Base-by-base conservation (phyloP, 1,284 basidiomycete genomes). In the Ceratobasidium sp. region DNA sequence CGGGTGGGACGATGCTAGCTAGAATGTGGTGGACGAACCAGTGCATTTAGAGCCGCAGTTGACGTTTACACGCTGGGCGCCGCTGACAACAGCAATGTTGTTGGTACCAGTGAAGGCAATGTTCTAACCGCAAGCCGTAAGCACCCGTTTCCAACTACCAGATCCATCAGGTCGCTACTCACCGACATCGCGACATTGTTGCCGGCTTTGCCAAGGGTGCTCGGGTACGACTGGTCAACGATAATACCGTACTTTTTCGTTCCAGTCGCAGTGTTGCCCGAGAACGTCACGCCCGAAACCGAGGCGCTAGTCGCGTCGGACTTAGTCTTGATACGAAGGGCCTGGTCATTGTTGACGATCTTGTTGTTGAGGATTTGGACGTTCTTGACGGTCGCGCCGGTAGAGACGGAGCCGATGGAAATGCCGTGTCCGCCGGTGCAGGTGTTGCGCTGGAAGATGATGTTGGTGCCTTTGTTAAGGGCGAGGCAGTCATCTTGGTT, bases 401-500 rank as follows among this genome's bases (percentile, higher is more conserved):
- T 74, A 1, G 65, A 64, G 36, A 80, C 77, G 1, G 76, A 77
- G 47, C 79, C 79, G 50, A 80, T 76, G 15, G 76, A 77, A 48
- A 78, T 73, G 8, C 79, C 79, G 62, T 79, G 79, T 1, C 79
- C 78, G 19, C 77, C 78, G 17, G 74, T 69, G 75, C 78, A 79
- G 62, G 63, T 75, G 62, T 75, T 77, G 53, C 78, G 77, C 64
- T 77, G 72, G 57, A 77, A 78, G 19, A 76, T 67, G 22, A 80
- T 73, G 67, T 76, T 75, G 19, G 63, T 57, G 31, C 77, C 79
- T 22, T 76, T 75, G 51, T 76, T 79, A 41, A 79, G 62, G 29
- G 79, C 79, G 45, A 79, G 56, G 47, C 78, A 78, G 67, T 78
- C 76, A 44, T 79, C 76, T 45, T 79, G 78, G 76, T 82, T 79